phyloP scores from a whole-genome alignment of 176 grass and related monocot genomes.

The Chrysopogon serrulatus region DNA sequence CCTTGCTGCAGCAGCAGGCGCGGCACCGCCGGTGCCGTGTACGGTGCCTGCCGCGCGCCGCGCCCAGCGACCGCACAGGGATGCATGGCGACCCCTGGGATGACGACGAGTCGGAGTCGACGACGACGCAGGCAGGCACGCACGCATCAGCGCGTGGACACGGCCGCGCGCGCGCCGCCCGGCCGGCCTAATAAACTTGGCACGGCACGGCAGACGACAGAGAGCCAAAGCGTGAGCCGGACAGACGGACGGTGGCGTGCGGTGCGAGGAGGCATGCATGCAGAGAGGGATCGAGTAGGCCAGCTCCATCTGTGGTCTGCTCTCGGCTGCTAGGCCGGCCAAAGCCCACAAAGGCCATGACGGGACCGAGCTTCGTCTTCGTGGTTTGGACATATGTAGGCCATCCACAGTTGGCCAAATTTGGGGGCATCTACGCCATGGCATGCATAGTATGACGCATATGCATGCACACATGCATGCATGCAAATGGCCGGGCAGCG shows the following conservation, averaged over 20 bases:
- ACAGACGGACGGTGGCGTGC: constrained; percentile 7
- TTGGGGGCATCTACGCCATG: background rate
- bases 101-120: background rate
- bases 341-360: background rate
- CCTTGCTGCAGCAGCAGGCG: background rate
- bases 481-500: background rate
- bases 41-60: background rate
- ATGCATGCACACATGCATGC: background rate
- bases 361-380: background rate
- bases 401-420: constrained; percentile 6
- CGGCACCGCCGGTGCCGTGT: background rate
- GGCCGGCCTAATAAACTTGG: background rate
- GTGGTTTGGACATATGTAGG: constrained; percentile 7
- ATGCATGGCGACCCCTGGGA: no score
- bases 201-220: background rate
- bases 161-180: no score
- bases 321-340: no score
- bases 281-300: background rate
- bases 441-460: no score
- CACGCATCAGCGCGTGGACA: no score
- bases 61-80: no score
- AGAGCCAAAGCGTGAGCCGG: background rate
- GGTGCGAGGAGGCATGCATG: background rate
- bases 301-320: no score
- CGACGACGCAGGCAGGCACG: background rate